A percentile compares a stretch with the other conserved stretches of the same genome.
Conservation (phyloP, 2,329 filamentous ascomycete species). For the Teratosphaeria pseudoeucalypti region DNA sequence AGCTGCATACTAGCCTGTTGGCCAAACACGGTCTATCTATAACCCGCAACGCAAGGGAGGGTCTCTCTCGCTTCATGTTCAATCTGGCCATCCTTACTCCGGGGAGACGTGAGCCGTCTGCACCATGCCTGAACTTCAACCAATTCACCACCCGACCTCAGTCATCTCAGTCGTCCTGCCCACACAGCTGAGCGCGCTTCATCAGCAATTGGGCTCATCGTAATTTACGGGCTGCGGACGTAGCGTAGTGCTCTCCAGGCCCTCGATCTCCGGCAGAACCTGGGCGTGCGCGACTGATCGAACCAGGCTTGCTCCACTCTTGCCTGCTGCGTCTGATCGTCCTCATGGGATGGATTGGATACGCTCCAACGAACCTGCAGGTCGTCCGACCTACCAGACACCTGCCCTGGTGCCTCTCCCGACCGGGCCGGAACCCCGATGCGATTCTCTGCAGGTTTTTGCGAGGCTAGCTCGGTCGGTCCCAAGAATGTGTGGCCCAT, state of each 20-base stretch:
- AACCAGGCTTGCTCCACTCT: slow-evolving; percentile 13
- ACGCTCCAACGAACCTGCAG: slow-evolving; percentile 11
- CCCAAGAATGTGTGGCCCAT: slow-evolving; percentile 12
- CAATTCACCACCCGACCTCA: neutral
- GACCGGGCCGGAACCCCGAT: slow-evolving; percentile 22
- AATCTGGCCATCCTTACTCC: slow-evolving; percentile 11
- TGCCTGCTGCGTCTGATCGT: slow-evolving; percentile 21
- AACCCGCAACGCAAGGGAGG: slow-evolving; percentile 18
- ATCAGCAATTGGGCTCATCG: neutral
- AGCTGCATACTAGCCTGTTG: slow-evolving; percentile 35
- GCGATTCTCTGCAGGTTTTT: slow-evolving; percentile 16
- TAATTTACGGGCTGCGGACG: neutral
- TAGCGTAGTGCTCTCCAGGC: neutral
- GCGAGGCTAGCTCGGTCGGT: slow-evolving; percentile 14
- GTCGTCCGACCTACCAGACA: slow-evolving; percentile 15
- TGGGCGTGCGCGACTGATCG: slow-evolving; percentile 10
- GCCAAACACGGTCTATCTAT: slow-evolving; percentile 31
- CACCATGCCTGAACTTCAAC: neutral
- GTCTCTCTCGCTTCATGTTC: slow-evolving; percentile 3
- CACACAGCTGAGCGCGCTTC: neutral
- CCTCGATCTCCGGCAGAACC: slow-evolving; percentile 12
- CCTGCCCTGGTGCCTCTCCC: slow-evolving; percentile 21
- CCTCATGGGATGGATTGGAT: slow-evolving; percentile 19
- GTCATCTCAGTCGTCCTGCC: neutral
- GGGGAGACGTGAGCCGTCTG: neutral